phyloP scores from a whole-genome alignment of 2,329 filamentous ascomycete genomes.

The Tolypocladium paradoxum region DNA sequence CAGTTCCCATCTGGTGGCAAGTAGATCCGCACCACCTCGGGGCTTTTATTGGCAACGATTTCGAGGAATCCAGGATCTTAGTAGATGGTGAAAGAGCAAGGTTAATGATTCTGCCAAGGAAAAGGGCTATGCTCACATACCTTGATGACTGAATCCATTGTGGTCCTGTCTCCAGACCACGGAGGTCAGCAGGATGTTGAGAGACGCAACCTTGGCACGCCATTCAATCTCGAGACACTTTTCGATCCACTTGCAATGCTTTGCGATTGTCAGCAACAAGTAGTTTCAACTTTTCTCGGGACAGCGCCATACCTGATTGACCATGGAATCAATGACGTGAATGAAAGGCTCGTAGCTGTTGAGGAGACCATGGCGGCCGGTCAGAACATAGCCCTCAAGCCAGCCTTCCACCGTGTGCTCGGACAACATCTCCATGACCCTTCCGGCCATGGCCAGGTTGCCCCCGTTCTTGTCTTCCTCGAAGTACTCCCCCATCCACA shows the following conservation, averaged over 20 bases:
- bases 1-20: conserved; percentile 72
- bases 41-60: conserved; percentile 69
- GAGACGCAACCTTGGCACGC: conserved; percentile 60
- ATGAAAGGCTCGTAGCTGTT: conserved; percentile 80
- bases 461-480: conserved; percentile 66
- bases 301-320: conserved; percentile 48
- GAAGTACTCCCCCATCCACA: conserved; percentile 71
- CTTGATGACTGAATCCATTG: conserved; percentile 78
- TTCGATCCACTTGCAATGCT: conserved; percentile 77
- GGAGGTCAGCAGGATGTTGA: conserved; percentile 70
- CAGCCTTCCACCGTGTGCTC: conserved; percentile 73
- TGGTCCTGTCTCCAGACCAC: conserved; percentile 77
- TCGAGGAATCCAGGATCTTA: conserved; percentile 72
- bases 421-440: conserved; percentile 77
- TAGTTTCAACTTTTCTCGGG: not conserved
- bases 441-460: conserved; percentile 56
- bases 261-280: not conserved
- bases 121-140: too few relatives aligned
- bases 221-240: conserved; percentile 72
- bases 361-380: conserved; percentile 63
- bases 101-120: too few relatives aligned
- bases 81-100: too few relatives aligned
- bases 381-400: conserved; percentile 70
- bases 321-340: conserved; percentile 76
- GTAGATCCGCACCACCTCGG: conserved; percentile 71